Evolutionary conservation across 2,329 filamentous ascomycete species (phyloP).

Genomic region (Pestalotiopsis fici): DNA sequence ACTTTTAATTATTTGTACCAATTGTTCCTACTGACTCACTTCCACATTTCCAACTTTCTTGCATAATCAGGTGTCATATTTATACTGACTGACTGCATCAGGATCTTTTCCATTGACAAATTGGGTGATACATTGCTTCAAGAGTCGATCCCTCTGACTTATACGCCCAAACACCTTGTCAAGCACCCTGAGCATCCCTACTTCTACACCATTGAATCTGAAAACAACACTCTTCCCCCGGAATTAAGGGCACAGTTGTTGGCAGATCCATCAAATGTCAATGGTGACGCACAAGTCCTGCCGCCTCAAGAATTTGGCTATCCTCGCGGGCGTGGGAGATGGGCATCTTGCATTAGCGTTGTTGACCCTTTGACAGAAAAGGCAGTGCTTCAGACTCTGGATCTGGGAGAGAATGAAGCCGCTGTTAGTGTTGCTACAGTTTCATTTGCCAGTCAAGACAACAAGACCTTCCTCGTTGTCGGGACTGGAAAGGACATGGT

Average conservation of each 20-base stretch:
- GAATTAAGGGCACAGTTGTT: slow-evolving; percentile 76
- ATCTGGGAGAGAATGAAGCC: slow-evolving; percentile 87
- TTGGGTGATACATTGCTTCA: slow-evolving; percentile 84
- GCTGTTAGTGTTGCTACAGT: slow-evolving; percentile 85
- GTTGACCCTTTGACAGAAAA: slow-evolving; percentile 82
- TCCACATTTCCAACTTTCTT: slow-evolving; percentile 12
- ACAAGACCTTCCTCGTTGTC: slow-evolving; percentile 89
- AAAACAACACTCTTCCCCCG: slow-evolving; percentile 86
- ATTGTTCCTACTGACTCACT: slow-evolving; percentile 95
- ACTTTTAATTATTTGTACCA: slow-evolving; percentile 64
- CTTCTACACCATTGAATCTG: slow-evolving; percentile 93
- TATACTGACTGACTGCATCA: slow-evolving; percentile 39
- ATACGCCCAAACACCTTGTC: slow-evolving; percentile 86
- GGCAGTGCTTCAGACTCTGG: slow-evolving; percentile 72
- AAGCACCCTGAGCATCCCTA: slow-evolving; percentile 85
- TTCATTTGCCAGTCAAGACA: slow-evolving; percentile 83
- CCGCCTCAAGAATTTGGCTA: slow-evolving; percentile 87
- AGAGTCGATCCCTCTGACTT: slow-evolving; percentile 81
- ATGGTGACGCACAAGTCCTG: slow-evolving; percentile 70
- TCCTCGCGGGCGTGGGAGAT: slow-evolving; percentile 78
- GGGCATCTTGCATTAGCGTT: slow-evolving; percentile 94
- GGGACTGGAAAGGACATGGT: slow-evolving; percentile 91
- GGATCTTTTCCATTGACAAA: slow-evolving; percentile 90
- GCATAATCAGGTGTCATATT: neutral
- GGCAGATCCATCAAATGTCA: slow-evolving; percentile 68